Percentiles rank a stretch among this genome's conserved stretches.
Evolutionary conservation across 352 stramenopile species (phyloP).

Genomic region (Blastocystis sp.): DNA sequence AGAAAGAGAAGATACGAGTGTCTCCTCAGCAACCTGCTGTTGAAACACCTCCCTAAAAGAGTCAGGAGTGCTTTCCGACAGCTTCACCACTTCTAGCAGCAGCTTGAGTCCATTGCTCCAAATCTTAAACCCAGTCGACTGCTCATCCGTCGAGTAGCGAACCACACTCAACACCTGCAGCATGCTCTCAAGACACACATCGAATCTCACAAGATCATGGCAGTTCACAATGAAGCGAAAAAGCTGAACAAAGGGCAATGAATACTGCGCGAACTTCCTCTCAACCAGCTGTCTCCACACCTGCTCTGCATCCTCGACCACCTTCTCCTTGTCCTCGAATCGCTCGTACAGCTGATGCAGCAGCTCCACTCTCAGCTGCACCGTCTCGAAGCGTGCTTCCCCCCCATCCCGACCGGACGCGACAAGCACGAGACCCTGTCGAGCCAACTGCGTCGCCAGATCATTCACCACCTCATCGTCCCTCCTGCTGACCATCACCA

Average conservation of each 20-base stretch:
- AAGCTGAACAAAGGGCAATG: slow-evolving; percentile 12
- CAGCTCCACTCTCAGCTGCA: background rate
- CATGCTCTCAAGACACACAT: background rate
- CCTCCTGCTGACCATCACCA: background rate
- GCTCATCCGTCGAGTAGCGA: background rate
- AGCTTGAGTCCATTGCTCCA: slow-evolving; percentile 13
- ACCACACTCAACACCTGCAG: background rate
- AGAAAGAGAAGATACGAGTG: background rate
- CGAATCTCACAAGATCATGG: background rate
- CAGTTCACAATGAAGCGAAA: background rate
- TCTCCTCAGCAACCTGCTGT: background rate
- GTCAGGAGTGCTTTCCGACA: background rate
- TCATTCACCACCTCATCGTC: background rate
- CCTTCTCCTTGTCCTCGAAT: background rate
- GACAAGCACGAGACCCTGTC: background rate
- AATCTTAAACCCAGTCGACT: background rate
- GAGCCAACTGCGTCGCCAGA: background rate
- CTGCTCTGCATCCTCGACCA: background rate
- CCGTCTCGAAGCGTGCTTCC: background rate
- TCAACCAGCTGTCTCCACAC: background rate
- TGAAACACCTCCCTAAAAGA: background rate
- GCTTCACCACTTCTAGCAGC: background rate
- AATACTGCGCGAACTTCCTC: background rate
- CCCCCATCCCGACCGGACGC: background rate
- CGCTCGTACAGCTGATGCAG: background rate